These are phyloP conservation scores for Knoxia roxburghii DNA, from an alignment of 257 asterid species.

Conservation along the genomic window DNA sequence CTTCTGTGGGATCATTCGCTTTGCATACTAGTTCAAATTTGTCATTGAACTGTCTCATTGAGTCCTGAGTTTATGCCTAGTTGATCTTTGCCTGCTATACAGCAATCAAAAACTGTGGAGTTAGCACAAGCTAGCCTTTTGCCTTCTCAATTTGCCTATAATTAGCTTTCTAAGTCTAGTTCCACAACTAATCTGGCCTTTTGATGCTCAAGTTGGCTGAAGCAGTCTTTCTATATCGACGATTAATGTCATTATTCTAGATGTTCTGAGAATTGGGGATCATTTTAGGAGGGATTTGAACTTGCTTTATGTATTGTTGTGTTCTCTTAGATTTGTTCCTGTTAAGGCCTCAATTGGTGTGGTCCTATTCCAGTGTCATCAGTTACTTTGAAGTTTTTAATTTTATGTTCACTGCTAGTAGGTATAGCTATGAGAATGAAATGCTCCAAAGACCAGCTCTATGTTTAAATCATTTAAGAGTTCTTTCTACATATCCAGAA, in stretches of 20 bases:
- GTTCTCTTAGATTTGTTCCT: not conserved
- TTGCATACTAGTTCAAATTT: not conserved
- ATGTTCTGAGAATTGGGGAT: not conserved
- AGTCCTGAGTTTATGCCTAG: not conserved
- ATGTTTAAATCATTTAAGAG: not conserved
- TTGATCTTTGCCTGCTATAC: not conserved
- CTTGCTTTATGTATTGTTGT: not conserved
- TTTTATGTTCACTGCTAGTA: not conserved
- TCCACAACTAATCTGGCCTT: not conserved
- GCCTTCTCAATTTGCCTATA: not conserved
- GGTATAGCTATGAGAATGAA: not conserved
- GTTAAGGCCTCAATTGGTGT: not conserved
- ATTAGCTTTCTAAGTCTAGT: not conserved
- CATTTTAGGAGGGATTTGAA: not conserved
- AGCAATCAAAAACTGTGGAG: not conserved
- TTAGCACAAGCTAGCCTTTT: not conserved
- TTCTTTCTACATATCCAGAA: not conserved
- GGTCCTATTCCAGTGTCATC: not conserved
- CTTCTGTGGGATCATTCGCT: not conserved
- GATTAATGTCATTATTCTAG: not conserved
- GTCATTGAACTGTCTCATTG: not conserved
- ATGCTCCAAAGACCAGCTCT: not conserved
- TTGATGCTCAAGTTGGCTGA: not conserved
- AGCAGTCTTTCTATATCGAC: not conserved
- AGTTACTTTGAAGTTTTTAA: not conserved